Conservation (phyloP, 73 alveolate genomes). For the Tetrahymena elliotti region DNA sequence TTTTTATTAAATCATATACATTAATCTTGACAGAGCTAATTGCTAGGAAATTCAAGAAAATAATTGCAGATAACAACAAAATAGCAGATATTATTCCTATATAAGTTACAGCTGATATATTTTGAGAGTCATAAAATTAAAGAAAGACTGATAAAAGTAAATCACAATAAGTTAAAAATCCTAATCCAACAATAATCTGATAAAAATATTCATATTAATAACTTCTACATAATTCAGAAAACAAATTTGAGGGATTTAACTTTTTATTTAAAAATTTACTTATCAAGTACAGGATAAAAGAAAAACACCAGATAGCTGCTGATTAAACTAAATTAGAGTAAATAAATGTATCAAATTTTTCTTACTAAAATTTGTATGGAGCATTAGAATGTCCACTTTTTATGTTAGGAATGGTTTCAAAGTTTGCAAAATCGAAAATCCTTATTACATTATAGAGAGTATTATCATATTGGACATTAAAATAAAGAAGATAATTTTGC, state of each 20-base stretch:
- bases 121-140: background rate
- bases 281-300: background rate
- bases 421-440: background rate
- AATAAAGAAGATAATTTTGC: background rate
- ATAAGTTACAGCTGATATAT: background rate
- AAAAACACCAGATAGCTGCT: background rate
- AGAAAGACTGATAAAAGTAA: background rate
- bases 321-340: background rate
- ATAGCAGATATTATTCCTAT: background rate
- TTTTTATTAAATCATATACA: background rate
- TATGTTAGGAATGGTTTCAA: background rate
- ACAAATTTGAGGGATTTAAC: background rate
- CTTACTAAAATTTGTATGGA: background rate
- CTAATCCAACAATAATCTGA: background rate
- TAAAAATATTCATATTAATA: background rate
- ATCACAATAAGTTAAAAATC: background rate
- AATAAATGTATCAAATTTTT: background rate
- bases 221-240: background rate
- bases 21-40: background rate
- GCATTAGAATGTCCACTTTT: background rate
- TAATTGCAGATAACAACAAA: background rate
- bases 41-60: background rate
- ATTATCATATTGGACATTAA: background rate
- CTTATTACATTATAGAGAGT: background rate
- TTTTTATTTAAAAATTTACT: background rate